phyloP scores from a whole-genome alignment of 1,284 basidiomycete species.

The Pisolithus thermaeus region DNA sequence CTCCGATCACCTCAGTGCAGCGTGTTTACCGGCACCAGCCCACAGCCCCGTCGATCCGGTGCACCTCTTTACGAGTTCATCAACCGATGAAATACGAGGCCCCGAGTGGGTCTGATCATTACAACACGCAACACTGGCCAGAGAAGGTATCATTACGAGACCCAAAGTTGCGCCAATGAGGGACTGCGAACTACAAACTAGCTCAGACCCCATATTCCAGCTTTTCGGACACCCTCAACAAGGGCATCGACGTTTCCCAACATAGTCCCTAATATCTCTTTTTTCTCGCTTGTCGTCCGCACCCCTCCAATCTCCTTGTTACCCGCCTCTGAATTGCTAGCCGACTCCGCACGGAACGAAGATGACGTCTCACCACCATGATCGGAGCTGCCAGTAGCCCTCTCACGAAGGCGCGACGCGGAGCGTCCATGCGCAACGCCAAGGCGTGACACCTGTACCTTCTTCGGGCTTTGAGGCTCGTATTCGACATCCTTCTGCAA shows the following conservation, averaged over 20 bases:
- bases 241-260: conserved; percentile 85
- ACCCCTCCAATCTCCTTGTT: conserved; percentile 14
- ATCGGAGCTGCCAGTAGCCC: background rate
- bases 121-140: no score
- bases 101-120: no score
- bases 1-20: no score
- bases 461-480: conserved; percentile 63
- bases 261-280: conserved; percentile 71
- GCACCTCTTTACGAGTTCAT: no score
- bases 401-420: conserved; percentile 2
- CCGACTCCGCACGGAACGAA: background rate
- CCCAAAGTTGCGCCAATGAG: no score
- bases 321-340: conserved; percentile 6
- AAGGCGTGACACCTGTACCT: conserved; percentile 27
- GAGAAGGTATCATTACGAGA: no score
- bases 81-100: no score
- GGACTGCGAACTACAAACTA: conserved; percentile 1
- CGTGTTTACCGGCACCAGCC: no score
- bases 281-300: conserved; percentile 79
- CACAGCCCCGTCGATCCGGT: no score
- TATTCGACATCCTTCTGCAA: conserved; percentile 66
- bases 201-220: conserved; percentile 72
- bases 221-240: conserved; percentile 77
- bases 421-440: conserved; percentile 23
- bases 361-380: background rate